A percentile compares a stretch with the other conserved stretches of the same genome.
Evolutionary conservation across 2,329 filamentous ascomycete genomes (phyloP).

Genomic region (Colletotrichum neosansevieriae): DNA sequence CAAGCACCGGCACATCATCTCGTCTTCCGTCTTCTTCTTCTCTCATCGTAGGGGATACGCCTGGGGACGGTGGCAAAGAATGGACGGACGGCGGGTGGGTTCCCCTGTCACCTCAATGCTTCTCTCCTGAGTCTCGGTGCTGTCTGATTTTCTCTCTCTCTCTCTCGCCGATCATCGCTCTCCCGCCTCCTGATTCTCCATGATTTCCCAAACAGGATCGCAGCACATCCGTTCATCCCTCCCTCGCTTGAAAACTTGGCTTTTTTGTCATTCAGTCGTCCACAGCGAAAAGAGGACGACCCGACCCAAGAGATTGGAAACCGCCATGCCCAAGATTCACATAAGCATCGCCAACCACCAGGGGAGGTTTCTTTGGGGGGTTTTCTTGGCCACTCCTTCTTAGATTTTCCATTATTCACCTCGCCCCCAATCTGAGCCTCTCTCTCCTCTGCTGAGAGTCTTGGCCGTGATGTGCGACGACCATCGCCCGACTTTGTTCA

Average conservation of each 20-base stretch:
- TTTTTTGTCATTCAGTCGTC: slow-evolving; percentile 11
- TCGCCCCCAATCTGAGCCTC: background rate
- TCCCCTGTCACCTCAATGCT: background rate
- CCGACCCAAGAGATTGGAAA: slow-evolving; percentile 17
- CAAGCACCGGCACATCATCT: background rate
- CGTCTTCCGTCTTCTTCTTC: background rate
- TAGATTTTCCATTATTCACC: background rate
- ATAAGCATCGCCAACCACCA: slow-evolving; percentile 24
- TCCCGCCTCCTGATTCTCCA: slow-evolving; percentile 31
- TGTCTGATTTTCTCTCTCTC: slow-evolving; percentile 36
- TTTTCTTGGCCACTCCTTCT: slow-evolving; percentile 6
- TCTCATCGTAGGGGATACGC: background rate
- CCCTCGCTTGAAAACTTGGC: slow-evolving; percentile 38
- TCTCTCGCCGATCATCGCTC: slow-evolving; percentile 31
- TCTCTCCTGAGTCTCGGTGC: background rate
- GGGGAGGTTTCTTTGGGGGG: slow-evolving; percentile 5
- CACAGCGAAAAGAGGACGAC: too few species aligned
- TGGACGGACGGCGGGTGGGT: background rate
- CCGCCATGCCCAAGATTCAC: background rate
- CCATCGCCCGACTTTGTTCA: slow-evolving; percentile 26
- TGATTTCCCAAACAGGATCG: slow-evolving; percentile 38
- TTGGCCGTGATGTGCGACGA: slow-evolving; percentile 26
- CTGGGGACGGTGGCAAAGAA: background rate
- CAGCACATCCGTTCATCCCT: slow-evolving; percentile 35
- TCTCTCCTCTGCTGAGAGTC: slow-evolving; percentile 1